A percentile compares a stretch with the other conserved stretches of the same genome.
These are phyloP conservation scores for Cystobasidiaceae sp. DNA, from an alignment of 1,284 basidiomycete species.

Conservation along the genomic window DNA sequence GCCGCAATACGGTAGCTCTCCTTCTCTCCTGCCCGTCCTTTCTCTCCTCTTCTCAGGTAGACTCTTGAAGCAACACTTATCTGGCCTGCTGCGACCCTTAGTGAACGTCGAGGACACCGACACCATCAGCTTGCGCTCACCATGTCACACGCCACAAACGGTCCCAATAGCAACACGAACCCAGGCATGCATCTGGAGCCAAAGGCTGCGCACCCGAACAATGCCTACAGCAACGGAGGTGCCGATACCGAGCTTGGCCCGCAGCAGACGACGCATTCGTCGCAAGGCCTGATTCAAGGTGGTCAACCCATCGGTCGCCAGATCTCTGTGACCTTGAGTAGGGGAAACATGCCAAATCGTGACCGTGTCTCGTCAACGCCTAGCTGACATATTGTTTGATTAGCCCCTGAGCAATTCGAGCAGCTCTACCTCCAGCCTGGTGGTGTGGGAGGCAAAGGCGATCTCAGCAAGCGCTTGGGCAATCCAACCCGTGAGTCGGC, in stretches of 20 bases:
- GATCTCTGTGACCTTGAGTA: slow-evolving; percentile 30
- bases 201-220: slow-evolving; percentile 2
- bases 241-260: slow-evolving; percentile 23
- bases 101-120: no score
- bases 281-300: slow-evolving; percentile 1
- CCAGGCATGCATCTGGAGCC: slow-evolving; percentile 13
- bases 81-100: no score
- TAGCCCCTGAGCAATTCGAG: slow-evolving; percentile 32
- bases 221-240: neutral
- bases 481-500: slow-evolving; percentile 35
- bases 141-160: slow-evolving; percentile 1
- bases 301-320: slow-evolving; percentile 30
- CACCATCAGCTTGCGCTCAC: no score
- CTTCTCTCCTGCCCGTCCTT: no score
- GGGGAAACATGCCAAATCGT: neutral
- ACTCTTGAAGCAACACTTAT: no score
- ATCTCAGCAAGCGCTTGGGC: slow-evolving; percentile 35
- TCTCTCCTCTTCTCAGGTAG: no score
- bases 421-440: slow-evolving; percentile 38
- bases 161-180: slow-evolving; percentile 3
- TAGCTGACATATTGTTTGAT: no score
- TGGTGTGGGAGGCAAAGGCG: slow-evolving; percentile 36
- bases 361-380: no score
- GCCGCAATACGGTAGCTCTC: no score
- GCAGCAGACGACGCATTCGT: neutral